A percentile compares a stretch with the other conserved stretches of the same genome.
These are phyloP conservation scores for Neofusicoccum umdonicola DNA, from an alignment of 2,329 filamentous ascomycete species.

Conservation along the genomic window DNA sequence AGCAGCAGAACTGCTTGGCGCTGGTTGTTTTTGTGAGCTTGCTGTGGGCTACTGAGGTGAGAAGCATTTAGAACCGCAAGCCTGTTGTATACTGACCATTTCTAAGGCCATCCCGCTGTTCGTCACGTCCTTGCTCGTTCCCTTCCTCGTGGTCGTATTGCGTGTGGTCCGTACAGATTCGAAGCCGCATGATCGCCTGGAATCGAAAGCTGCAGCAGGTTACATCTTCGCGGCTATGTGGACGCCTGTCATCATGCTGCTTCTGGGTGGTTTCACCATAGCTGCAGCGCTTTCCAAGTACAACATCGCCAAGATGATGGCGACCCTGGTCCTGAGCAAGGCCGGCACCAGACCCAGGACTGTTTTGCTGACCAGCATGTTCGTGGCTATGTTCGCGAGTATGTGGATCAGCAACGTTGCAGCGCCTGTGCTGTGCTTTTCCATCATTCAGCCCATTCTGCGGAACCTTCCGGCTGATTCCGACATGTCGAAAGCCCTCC, in stretches of 20 bases:
- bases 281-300: constrained; percentile 95
- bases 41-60: constrained; percentile 91
- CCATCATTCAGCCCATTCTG: constrained; percentile 94
- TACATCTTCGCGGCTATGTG: constrained; percentile 96
- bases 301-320: constrained; percentile 95
- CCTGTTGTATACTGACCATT: background rate
- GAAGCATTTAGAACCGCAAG: background rate
- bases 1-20: constrained; percentile 95
- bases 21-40: constrained; percentile 91
- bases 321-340: constrained; percentile 93
- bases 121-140: constrained; percentile 89
- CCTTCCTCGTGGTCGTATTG: constrained; percentile 86
- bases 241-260: constrained; percentile 98
- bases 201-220: constrained; percentile 74
- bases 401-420: constrained; percentile 99
- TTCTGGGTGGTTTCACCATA: constrained; percentile 93
- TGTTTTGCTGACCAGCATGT: constrained; percentile 96
- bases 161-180: constrained; percentile 78
- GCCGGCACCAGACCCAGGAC: constrained; percentile 86
- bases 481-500: constrained; percentile 89
- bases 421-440: constrained; percentile 93
- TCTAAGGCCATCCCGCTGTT: constrained; percentile 86
- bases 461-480: constrained; percentile 89
- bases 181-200: constrained; percentile 66
- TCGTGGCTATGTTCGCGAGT: constrained; percentile 93